Base-by-base conservation (phyloP, 331 rosid species). In the Cydonia oblonga region DNA sequence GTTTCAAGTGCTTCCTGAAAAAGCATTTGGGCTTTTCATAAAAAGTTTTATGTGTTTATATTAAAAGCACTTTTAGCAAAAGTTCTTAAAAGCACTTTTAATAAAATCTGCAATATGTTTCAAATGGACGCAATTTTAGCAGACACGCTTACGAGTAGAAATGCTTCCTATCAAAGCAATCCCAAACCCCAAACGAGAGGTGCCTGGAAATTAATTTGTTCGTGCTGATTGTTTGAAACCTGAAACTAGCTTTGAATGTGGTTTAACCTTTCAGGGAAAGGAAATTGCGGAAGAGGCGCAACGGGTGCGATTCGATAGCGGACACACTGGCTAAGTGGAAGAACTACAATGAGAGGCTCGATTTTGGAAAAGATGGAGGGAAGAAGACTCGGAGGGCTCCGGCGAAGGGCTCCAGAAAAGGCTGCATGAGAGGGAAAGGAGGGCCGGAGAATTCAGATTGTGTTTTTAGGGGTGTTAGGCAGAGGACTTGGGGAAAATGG, bases 401-500 rank as follows among this genome's bases (percentile, higher is more conserved):
- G 7, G 86, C 95, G 10, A 86, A 87, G 64, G 95, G 97, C 13
- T 86, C 97, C 0, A 91, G 57, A 73, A 93, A 91, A 61, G 98
- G 98, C 5, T 87, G 97, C 67, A 93, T 91, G 97, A 71, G 75
- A 67, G 97, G 98, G n/a, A 91, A 93, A 87, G 97, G 96, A 0
- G 98, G 97, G 20, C 96, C 97, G 19, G 84, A 93, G 72, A 93
- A 93, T 70, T 84, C 90, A 1, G 84, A 74, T 40, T 88, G 84
- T 76, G 81, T 74, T 23, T 93, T 77, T 69, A 86, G 98, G 79
- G 98, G 98, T 10, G 97, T 91, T 58, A 78, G 98, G 26, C 96
- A 91, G 79, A 89, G 97, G 86, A 87, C 87, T 84, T 91, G 96
- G 98, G 97, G 98, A 1, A 93, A 89, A 49, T 93, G 98, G 97